These are phyloP conservation scores for Mycena albidolilacea DNA, from an alignment of 768 basidiomycete genomes.

Conservation along the genomic window DNA sequence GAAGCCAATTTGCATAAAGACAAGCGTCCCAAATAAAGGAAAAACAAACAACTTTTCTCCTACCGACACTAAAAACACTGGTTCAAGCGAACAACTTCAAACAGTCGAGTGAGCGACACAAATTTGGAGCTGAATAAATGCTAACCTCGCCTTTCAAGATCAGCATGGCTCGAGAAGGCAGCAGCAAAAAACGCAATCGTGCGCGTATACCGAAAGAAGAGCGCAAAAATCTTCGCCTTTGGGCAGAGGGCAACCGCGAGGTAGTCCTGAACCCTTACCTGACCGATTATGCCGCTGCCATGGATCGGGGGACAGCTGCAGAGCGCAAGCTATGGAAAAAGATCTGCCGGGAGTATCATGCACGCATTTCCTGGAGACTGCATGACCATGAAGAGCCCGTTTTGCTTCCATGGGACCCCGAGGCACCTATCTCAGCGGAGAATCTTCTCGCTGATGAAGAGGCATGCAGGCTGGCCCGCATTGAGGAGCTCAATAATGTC, in stretches of 20 bases:
- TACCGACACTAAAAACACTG: no score
- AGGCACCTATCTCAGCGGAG: background rate
- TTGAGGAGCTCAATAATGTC: constrained; percentile 9
- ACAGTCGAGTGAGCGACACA: no score
- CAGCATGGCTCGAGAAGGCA: no score
- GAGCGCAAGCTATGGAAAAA: background rate
- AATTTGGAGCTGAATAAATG: no score
- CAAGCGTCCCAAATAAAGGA: constrained; percentile 5
- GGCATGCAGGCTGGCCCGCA: background rate
- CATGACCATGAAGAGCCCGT: constrained; percentile 11
- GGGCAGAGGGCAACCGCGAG: constrained; percentile 23
- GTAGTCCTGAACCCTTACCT: constrained; percentile 12
- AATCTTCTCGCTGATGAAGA: background rate
- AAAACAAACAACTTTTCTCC: background rate
- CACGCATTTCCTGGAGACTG: constrained; percentile 14
- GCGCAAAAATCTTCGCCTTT: background rate
- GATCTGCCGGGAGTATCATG: constrained; percentile 11
- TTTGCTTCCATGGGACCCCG: constrained; percentile 11
- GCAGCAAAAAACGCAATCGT: constrained; percentile 7
- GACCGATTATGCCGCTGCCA: constrained; percentile 5
- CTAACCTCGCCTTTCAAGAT: no score
- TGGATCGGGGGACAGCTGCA: background rate
- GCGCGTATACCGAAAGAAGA: constrained; percentile 17
- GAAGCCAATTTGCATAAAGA: constrained; percentile 8
- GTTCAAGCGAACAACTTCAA: no score